phyloP scores from a whole-genome alignment of 176 grass and related monocot genomes.

The Pontederia paniculata region DNA sequence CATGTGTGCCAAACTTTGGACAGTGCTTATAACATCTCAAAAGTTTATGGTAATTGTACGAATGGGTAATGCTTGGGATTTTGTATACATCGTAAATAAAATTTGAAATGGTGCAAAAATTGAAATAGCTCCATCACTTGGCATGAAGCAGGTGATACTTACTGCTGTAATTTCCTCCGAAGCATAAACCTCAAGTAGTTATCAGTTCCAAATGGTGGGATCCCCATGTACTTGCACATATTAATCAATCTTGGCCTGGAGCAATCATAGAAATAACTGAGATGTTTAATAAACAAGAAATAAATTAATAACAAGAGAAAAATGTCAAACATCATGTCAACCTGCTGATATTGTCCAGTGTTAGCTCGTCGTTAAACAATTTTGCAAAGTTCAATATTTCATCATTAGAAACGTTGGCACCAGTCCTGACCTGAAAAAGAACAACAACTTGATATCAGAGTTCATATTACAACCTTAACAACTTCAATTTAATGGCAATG shows the following conservation, averaged over 20 bases:
- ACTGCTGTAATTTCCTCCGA: slow-evolving; percentile 73
- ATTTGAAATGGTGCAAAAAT: not conserved
- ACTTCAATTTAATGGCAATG: not conserved
- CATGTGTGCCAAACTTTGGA: no score
- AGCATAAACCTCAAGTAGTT: slow-evolving; percentile 94
- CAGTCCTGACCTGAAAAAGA: slow-evolving; percentile 72
- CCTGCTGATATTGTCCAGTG: slow-evolving; percentile 96
- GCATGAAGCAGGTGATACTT: slow-evolving; percentile 26
- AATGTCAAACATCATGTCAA: slow-evolving; percentile 16
- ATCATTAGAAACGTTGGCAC: slow-evolving; percentile 73
- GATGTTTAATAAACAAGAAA: not conserved
- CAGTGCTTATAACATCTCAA: no score
- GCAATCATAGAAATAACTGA: not conserved
- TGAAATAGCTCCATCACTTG: slow-evolving; percentile 1
- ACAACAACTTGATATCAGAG: slow-evolving; percentile 31
- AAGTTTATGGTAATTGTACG: no score
- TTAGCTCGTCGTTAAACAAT: slow-evolving; percentile 95
- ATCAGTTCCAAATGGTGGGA: slow-evolving; percentile 80
- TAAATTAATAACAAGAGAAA: slow-evolving; percentile 16
- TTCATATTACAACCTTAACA: slow-evolving; percentile 15
- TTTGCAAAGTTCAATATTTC: slow-evolving; percentile 97
- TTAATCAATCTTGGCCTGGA: slow-evolving; percentile 83
- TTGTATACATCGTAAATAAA: not conserved
- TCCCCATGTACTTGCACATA: slow-evolving; percentile 99
- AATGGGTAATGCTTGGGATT: no score